Evolutionary conservation across 441 rosid genomes (phyloP).

Genomic region (Cnidoscolus chayamansa): DNA sequence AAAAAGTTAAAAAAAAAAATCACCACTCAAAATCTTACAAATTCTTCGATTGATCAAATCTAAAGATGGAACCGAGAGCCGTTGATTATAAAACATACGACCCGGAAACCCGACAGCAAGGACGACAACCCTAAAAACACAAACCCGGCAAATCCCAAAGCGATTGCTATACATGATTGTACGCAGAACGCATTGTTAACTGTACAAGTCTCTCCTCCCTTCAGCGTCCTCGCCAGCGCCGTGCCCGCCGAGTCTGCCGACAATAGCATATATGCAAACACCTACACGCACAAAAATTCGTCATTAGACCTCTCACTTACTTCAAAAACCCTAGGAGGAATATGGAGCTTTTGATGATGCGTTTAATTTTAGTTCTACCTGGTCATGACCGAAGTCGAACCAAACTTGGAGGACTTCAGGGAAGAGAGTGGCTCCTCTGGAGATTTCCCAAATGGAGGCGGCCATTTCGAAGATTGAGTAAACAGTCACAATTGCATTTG

Average conservation of each 20-base stretch:
- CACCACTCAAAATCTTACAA: slow-evolving; percentile 11
- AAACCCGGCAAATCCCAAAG: slow-evolving; percentile 78
- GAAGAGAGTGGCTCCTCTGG: slow-evolving; percentile 60
- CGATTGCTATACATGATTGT: slow-evolving; percentile 72
- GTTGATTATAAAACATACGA: slow-evolving; percentile 68
- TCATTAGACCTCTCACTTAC: not conserved
- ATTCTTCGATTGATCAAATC: slow-evolving; percentile 4
- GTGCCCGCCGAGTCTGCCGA: slow-evolving; percentile 82
- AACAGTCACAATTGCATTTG: slow-evolving; percentile 79
- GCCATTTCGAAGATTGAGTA: slow-evolving; percentile 79
- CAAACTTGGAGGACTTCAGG: slow-evolving; percentile 84
- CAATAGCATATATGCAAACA: slow-evolving; percentile 71
- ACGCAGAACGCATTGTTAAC: slow-evolving; percentile 56
- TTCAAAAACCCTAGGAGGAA: not conserved
- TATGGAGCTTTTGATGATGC: not conserved
- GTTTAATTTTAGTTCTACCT: slow-evolving; percentile 34
- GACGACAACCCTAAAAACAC: slow-evolving; percentile 66
- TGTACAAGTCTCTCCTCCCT: slow-evolving; percentile 49
- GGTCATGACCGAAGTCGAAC: slow-evolving; percentile 98
- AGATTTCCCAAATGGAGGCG: slow-evolving; percentile 78
- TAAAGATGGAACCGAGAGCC: slow-evolving; percentile 82
- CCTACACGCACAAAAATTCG: slow-evolving; percentile 34
- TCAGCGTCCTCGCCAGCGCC: slow-evolving; percentile 62
- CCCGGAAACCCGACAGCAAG: slow-evolving; percentile 80
- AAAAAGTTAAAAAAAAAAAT: not conserved